Evolutionary conservation across 805 yeast genomes (phyloP).

Genomic region (Hyphopichia homilentoma): DNA sequence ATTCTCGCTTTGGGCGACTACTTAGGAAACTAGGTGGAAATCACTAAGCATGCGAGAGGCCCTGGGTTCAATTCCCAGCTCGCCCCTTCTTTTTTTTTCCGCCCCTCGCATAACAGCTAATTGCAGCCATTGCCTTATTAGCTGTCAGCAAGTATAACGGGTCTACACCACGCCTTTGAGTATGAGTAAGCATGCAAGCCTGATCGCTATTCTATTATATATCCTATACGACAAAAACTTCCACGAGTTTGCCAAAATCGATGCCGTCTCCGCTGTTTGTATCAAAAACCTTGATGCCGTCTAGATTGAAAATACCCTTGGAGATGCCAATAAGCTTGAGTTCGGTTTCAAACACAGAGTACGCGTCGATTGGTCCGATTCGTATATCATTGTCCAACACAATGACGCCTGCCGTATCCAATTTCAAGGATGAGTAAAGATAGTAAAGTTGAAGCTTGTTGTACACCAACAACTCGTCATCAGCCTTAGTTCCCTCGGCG

Average conservation of each 20-base stretch:
- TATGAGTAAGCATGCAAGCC: too few species aligned
- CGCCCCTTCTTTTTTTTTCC: conserved; percentile 18
- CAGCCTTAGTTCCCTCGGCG: conserved; percentile 4
- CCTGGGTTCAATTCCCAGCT: conserved; percentile 52
- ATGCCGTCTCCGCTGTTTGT: conserved; percentile 59
- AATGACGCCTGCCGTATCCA: conserved; percentile 53
- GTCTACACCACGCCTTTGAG: too few species aligned
- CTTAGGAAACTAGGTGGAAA: conserved; percentile 6
- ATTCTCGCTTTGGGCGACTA: conserved; percentile 20
- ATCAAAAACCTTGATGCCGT: conserved; percentile 65
- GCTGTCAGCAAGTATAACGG: too few species aligned
- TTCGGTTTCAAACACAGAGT: conserved; percentile 61
- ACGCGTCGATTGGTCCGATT: conserved; percentile 58
- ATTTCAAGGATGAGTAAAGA: conserved; percentile 34
- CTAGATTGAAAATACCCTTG: conserved; percentile 60
- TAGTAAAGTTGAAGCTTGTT: conserved; percentile 20
- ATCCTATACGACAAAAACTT: conserved; percentile 55
- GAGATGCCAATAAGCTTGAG: conserved; percentile 58
- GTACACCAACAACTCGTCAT: conserved; percentile 14
- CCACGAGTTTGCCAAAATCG: conserved; percentile 67
- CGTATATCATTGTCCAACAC: conserved; percentile 63
- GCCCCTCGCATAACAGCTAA: too few species aligned
- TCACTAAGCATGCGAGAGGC: conserved; percentile 42
- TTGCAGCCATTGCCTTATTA: not conserved
- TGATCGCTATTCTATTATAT: too few species aligned